Percentiles rank a stretch among this genome's conserved stretches.
Conservation (phyloP, 2,329 filamentous ascomycete species). For the Alternaria gansuensis region DNA sequence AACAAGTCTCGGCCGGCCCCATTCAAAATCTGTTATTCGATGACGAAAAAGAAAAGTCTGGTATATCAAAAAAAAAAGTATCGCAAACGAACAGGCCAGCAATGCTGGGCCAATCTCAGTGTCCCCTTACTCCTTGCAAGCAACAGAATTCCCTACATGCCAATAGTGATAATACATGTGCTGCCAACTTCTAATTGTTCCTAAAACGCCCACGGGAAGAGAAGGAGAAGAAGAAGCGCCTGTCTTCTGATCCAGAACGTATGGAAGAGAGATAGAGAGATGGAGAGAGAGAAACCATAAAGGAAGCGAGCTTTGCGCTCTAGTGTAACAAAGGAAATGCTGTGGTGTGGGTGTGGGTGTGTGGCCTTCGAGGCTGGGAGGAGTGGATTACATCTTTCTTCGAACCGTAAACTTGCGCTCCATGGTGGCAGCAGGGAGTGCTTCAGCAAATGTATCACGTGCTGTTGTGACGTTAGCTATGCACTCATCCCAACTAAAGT, state of each 20-base stretch:
- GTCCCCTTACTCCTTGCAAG: not conserved
- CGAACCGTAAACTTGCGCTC: slow-evolving; percentile 56
- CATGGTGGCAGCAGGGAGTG: slow-evolving; percentile 56
- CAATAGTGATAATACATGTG: slow-evolving; percentile 1
- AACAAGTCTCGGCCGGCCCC: not conserved
- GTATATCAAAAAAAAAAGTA: not conserved
- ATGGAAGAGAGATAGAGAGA: not conserved
- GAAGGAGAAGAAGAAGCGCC: not conserved
- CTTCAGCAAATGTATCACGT: slow-evolving; percentile 57
- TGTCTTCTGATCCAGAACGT: slow-evolving; percentile 3
- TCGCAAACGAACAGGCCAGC: slow-evolving; percentile 1
- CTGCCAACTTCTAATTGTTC: not conserved
- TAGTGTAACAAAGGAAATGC: slow-evolving; percentile 1
- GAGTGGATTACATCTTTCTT: slow-evolving; percentile 48
- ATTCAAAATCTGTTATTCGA: slow-evolving; percentile 6
- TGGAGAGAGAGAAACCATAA: not conserved
- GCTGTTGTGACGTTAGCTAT: slow-evolving; percentile 49
- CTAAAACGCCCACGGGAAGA: not conserved
- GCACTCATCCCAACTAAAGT: not conserved
- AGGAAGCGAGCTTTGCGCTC: not conserved
- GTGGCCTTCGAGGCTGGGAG: not conserved
- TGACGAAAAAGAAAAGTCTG: not conserved
- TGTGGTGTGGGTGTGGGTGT: not conserved
- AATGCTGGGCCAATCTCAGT: not conserved
- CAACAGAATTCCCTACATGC: slow-evolving; percentile 4